Percentiles rank a stretch among this genome's conserved stretches.
Evolutionary conservation across 805 yeast species (phyloP).

Genomic region (Candida boleticola): DNA sequence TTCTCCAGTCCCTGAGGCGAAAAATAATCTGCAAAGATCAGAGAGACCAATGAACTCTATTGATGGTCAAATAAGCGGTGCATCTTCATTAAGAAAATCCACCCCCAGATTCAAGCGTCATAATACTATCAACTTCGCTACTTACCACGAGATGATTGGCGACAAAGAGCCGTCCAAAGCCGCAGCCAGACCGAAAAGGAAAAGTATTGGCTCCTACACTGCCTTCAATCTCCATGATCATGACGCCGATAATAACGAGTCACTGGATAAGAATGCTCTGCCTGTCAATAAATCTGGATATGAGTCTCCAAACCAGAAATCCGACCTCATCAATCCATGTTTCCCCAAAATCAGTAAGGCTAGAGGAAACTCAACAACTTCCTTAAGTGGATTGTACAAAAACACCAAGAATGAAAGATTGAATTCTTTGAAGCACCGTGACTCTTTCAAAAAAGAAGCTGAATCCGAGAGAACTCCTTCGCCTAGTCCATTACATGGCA

Average conservation of each 20-base stretch:
- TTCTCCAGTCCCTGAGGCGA: constrained; percentile 12
- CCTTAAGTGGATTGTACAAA: constrained; percentile 9
- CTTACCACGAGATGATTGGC: neutral
- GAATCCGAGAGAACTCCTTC: neutral
- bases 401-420: neutral
- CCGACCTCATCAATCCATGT: constrained; percentile 2
- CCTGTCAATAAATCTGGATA: no score
- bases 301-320: neutral
- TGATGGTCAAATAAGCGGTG: neutral
- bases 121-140: constrained; percentile 12
- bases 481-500: neutral
- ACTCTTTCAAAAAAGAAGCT: neutral
- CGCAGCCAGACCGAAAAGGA: constrained; percentile 1
- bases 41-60: neutral
- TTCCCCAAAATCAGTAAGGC: constrained; percentile 2
- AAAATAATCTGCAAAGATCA: neutral
- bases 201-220: constrained; percentile 2
- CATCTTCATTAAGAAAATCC: neutral
- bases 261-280: no score
- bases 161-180: neutral
- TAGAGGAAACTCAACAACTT: constrained; percentile 21
- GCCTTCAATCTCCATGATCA: neutral
- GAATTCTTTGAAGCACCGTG: neutral
- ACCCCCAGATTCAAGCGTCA: constrained; percentile 25
- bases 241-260: constrained; percentile 1